Conservation (phyloP, 768 basidiomycete genomes). For the Lentinula sp. region DNA sequence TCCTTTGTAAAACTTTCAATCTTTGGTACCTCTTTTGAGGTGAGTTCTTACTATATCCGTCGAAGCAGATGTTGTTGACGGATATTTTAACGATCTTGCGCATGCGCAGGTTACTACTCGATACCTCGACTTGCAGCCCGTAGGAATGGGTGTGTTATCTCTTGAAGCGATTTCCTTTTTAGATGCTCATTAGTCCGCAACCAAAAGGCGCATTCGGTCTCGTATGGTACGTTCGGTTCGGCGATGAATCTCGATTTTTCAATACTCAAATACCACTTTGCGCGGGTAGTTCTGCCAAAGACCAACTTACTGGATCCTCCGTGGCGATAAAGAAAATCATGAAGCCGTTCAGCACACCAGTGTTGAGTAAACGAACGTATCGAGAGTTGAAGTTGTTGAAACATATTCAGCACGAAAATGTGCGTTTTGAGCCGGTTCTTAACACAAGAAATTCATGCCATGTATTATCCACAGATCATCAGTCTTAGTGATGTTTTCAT, state of each 20-base stretch:
- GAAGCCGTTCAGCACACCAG: slow-evolving; percentile 99
- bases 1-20: slow-evolving; percentile 98
- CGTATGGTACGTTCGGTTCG: slow-evolving; percentile 65
- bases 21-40: slow-evolving; percentile 98
- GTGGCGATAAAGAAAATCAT: slow-evolving; percentile 99
- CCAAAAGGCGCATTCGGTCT: slow-evolving; percentile 88
- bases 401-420: slow-evolving; percentile 98
- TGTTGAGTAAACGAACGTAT: slow-evolving; percentile 96
- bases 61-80: background rate
- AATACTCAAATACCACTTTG: background rate
- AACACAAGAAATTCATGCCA: background rate
- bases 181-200: background rate
- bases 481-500: slow-evolving; percentile 99
- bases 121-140: slow-evolving; percentile 98
- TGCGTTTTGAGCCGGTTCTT: slow-evolving; percentile 28
- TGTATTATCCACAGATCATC: slow-evolving; percentile 67
- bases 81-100: slow-evolving; percentile 9
- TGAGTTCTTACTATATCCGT: slow-evolving; percentile 22
- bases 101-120: slow-evolving; percentile 81
- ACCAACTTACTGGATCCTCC: slow-evolving; percentile 88
- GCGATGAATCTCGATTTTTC: background rate
- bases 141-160: slow-evolving; percentile 85
- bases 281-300: slow-evolving; percentile 74
- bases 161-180: slow-evolving; percentile 5
- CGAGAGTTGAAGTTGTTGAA: slow-evolving; percentile 97